phyloP scores from a whole-genome alignment of 768 basidiomycete species.

The Leucocoprinus birnbaumii region DNA sequence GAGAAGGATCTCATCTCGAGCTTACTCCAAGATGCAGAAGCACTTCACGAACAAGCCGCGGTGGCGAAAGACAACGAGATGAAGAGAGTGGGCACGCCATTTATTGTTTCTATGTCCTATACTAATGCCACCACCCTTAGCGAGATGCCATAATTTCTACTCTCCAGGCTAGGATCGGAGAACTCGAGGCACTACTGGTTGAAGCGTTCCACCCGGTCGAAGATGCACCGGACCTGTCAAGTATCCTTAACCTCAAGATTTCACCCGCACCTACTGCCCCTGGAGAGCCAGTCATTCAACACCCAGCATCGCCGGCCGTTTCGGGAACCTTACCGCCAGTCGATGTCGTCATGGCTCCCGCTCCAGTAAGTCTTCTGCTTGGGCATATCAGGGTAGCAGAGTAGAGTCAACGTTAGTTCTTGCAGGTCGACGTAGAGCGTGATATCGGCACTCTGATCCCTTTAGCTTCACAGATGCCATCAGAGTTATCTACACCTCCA shows the following conservation, averaged over 20 bases:
- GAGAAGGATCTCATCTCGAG: slow-evolving; percentile 49
- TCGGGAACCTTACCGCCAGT: background rate
- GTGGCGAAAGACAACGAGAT: slow-evolving; percentile 57
- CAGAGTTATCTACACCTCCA: slow-evolving; percentile 11
- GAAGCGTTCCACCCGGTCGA: slow-evolving; percentile 35
- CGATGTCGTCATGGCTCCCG: background rate
- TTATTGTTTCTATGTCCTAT: slow-evolving; percentile 10
- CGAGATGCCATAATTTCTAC: slow-evolving; percentile 44
- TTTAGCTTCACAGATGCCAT: slow-evolving; percentile 5
- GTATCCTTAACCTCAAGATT: slow-evolving; percentile 37
- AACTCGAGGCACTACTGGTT: slow-evolving; percentile 45
- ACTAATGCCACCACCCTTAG: slow-evolving; percentile 23
- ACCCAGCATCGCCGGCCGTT: background rate
- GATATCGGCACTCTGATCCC: background rate
- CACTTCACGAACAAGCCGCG: slow-evolving; percentile 49
- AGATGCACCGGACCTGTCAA: slow-evolving; percentile 20
- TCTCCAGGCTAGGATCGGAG: slow-evolving; percentile 39
- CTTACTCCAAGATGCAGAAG: slow-evolving; percentile 41
- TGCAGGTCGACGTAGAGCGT: background rate
- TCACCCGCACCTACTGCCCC: slow-evolving; percentile 40
- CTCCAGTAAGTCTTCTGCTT: background rate
- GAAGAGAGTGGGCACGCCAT: slow-evolving; percentile 36
- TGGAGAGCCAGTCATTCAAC: slow-evolving; percentile 17
- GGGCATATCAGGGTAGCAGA: background rate
- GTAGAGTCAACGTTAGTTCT: background rate